Evolutionary conservation across 768 basidiomycete species (phyloP), one percentile per base, ranked within the genome.

Genomic region (Lactifluus hygrophoroides): DNA sequence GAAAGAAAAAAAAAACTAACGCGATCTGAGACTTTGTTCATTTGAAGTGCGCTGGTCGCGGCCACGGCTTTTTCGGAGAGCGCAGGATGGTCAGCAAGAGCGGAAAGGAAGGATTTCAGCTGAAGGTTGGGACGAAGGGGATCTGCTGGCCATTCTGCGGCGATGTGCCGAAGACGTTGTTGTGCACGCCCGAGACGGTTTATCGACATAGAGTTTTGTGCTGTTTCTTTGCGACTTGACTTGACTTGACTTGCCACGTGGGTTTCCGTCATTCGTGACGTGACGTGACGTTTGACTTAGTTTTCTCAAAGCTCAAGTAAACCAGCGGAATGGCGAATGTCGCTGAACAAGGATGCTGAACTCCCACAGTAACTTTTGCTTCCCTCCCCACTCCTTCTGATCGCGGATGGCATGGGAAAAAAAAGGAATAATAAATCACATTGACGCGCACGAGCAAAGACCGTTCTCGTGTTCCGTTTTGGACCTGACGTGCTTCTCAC

Each of bases 91-190:
- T 76, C 72, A 0, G 86, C 75, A 57, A 90, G 75, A 0, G 85
- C 82, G 28, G 75, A 70, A 37, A 90, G 74, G 63, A 90, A 83
- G 1, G 69, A 77, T 62, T 79, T 80, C 32, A 90, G 76, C 72
- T 91, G 89, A 8, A 90, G 67, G 61, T 87, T 84, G 1, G 87
- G 88, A 3, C 89, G 79, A 68, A 91, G 86, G 0, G 86, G 86
- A 65, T 92, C 89, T 13, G 70, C 71, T 16, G 80, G 77, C 86
- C 89, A 92, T 38, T 76, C 68, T 43, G 77, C 71, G 1, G 85
- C 86, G 49, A 89, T 78, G 10, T 70, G 65, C 42, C 69, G 71
- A 62, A 90, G 76, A 2, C 38, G 51, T 65, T 80, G 77, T 57
- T 77, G 75, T 0, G 76, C 71, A 14, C 80, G 68, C 60, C 75